Base-by-base conservation (phyloP, 805 yeast species). In the Pichia heedii region DNA sequence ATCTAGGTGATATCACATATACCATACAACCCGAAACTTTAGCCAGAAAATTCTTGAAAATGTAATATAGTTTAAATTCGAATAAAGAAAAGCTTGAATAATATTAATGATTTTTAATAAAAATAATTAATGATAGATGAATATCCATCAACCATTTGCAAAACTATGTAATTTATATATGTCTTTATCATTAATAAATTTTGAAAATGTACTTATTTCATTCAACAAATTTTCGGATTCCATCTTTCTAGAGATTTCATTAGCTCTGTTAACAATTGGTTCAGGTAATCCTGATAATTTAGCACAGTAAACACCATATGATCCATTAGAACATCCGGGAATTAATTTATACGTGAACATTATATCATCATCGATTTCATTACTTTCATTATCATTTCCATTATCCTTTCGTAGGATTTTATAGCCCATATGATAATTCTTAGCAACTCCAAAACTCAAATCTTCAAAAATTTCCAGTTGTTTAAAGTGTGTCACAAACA, bases 241-340 rank as follows among this genome's bases (percentile, higher is more conserved):
- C 18, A 50, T 47, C 33, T 54, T 43, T 3, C 33, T 36, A 11
- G 79, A 67, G 16, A 66, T 56, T 18, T 42, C 39, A 38, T 51
- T 62, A 0, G 86, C 86, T 3, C 56, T 52, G 1, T 62, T 57
- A 5, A 79, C 66, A 7, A 81, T 64, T 1, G 54, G 56, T 3
- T 53, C 54, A 1, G 80, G 76, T 2, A 88, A 61, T 0, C 76
- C 76, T 0, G 96, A 93, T 45, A 87, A 54, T 46, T 76, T 72
- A 0, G 96, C 96, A 33, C 86, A 95, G 55, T 88, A 85, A 30
- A 89, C 66, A 1, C 96, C 97, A 59, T 81, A 87, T 43, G 89
- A 84, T 43, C 79, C 73, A 35, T 74, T 62, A 33, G 83, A 73
- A 3, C 64, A 62, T 0, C 84, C 85, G 11, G 56, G 51, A 12